Evolutionary conservation across 2,329 filamentous ascomycete species (phyloP).

Genomic region (Sclerotinia minor): DNA sequence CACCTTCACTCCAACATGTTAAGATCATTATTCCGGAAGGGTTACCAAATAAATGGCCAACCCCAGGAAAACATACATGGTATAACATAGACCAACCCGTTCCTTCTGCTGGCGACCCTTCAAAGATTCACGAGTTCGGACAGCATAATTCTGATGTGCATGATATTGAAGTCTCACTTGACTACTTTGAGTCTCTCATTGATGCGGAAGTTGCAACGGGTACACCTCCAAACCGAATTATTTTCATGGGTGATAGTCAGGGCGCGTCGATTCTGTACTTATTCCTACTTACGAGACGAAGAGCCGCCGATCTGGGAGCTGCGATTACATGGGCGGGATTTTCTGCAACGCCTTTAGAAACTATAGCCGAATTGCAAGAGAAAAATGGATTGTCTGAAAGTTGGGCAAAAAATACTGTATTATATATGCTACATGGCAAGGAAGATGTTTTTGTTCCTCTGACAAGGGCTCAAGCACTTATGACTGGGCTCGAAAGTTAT

Average conservation of each 20-base stretch:
- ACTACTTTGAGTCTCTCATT: slow-evolving; percentile 27
- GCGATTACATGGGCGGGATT: slow-evolving; percentile 26
- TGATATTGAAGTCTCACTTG: slow-evolving; percentile 27
- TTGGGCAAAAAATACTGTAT: slow-evolving; percentile 26
- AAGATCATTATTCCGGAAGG: slow-evolving; percentile 28
- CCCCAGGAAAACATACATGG: slow-evolving; percentile 21
- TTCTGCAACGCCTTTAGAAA: slow-evolving; percentile 22
- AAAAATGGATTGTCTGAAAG: slow-evolving; percentile 16
- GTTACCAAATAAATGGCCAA: slow-evolving; percentile 22
- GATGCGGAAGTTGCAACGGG: slow-evolving; percentile 22
- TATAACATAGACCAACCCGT: slow-evolving; percentile 27
- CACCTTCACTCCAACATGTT: slow-evolving; percentile 27
- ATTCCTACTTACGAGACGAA: slow-evolving; percentile 25
- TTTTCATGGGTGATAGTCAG: slow-evolving; percentile 30
- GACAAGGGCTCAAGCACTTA: slow-evolving; percentile 21
- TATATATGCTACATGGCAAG: slow-evolving; percentile 28
- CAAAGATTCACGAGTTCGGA: slow-evolving; percentile 14
- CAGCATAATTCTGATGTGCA: slow-evolving; percentile 18
- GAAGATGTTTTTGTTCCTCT: slow-evolving; percentile 26
- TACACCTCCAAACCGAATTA: slow-evolving; percentile 22
- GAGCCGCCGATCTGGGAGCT: slow-evolving; percentile 23
- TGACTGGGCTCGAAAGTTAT: slow-evolving; percentile 21
- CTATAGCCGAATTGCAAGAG: slow-evolving; percentile 24
- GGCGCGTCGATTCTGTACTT: slow-evolving; percentile 25
- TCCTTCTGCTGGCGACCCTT: slow-evolving; percentile 21